Percentiles rank a stretch among this genome's conserved stretches.
phyloP scores from a whole-genome alignment of 2,329 filamentous ascomycete genomes.

The Trichoderma aggressivum region DNA sequence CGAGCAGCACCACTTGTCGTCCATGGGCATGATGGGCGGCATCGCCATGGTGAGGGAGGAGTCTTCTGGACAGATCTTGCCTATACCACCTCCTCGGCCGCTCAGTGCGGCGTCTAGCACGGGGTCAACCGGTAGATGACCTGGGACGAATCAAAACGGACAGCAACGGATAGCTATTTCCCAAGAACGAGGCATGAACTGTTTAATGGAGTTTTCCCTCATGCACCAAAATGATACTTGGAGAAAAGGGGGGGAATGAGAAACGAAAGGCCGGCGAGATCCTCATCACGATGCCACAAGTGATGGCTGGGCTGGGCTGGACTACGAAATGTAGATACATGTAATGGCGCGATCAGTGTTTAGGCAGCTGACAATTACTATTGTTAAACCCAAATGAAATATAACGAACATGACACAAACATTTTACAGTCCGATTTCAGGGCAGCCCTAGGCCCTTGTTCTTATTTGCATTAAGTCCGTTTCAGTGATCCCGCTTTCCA shows the following conservation, averaged over 20 bases:
- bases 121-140: constrained; percentile 40
- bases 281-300: constrained; percentile 14
- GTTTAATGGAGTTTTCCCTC: background rate
- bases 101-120: constrained; percentile 42
- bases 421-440: background rate
- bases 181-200: background rate
- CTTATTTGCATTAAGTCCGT: background rate
- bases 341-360: background rate
- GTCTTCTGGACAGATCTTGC: constrained; percentile 26
- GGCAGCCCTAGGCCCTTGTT: background rate
- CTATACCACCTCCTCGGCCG: constrained; percentile 35
- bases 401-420: background rate
- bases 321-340: constrained; percentile 3
- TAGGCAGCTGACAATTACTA: background rate
- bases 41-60: constrained; percentile 41
- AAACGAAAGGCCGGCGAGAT: background rate
- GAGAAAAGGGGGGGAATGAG: background rate
- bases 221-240: background rate
- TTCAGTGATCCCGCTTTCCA: background rate
- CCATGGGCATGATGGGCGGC: constrained; percentile 33
- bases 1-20: constrained; percentile 27
- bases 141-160: too few relatives aligned
- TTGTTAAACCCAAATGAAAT: background rate
- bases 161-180: background rate
- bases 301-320: constrained; percentile 25